Evolutionary conservation across 805 yeast species (phyloP).

Genomic region (Kodamaea neixiangensis): DNA sequence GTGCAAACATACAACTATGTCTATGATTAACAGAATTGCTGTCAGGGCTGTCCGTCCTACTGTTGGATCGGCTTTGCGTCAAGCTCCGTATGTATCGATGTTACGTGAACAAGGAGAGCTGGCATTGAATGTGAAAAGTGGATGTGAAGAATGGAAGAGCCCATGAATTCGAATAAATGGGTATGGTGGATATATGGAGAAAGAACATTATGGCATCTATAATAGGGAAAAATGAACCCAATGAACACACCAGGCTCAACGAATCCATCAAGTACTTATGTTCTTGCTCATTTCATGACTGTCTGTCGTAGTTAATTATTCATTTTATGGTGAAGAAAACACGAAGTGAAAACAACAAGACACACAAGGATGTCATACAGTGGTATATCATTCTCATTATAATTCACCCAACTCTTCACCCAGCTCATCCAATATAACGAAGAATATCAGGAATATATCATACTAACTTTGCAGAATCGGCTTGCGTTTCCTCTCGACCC

Average conservation of each 20-base stretch:
- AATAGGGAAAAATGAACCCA: too few relatives aligned
- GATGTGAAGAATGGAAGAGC: too few relatives aligned
- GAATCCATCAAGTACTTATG: too few relatives aligned
- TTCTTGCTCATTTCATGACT: too few relatives aligned
- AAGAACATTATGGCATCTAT: too few relatives aligned
- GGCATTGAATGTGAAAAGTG: too few relatives aligned
- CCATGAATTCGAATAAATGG: too few relatives aligned
- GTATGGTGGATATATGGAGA: too few relatives aligned
- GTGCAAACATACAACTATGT: conserved; percentile 28
- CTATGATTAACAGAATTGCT: conserved; percentile 46
- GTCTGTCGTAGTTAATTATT: too few relatives aligned
- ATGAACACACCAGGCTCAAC: too few relatives aligned
- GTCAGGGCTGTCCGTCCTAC: conserved; percentile 46
- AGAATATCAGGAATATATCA: conserved; percentile 30
- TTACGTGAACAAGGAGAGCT: not conserved
- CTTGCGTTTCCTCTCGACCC: conserved; percentile 65
- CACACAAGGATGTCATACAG: not conserved
- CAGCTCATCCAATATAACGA: too few relatives aligned
- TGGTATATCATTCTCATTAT: not conserved
- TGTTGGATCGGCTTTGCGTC: conserved; percentile 40
- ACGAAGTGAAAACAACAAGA: too few relatives aligned
- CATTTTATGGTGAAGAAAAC: not conserved
- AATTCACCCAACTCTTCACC: not conserved
- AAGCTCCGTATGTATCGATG: conserved; percentile 41
- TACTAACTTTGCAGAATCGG: conserved; percentile 45